Evolutionary conservation across 2,329 filamentous ascomycete species (phyloP), one percentile per base, ranked within the genome.

Genomic region (Claviceps humidiphila): DNA sequence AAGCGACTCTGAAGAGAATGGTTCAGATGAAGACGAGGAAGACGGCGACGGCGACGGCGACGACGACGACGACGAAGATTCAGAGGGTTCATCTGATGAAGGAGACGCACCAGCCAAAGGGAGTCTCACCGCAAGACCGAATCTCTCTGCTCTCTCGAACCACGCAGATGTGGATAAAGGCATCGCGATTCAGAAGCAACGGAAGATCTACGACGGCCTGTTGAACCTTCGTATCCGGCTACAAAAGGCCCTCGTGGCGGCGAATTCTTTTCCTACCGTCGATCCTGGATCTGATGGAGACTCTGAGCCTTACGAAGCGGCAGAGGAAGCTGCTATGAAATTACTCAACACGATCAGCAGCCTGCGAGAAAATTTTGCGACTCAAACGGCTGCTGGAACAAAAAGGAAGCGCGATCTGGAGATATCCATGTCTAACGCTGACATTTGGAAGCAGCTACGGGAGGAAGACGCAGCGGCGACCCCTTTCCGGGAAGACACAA

Each of bases 171-270:
- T 85, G 4, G 80, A 84, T 43, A 97, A 97, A 68, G 93, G 93
- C 13, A 71, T 78, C 51, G 91, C 91, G 0, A 87, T 98, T 40
- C 91, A 89, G 60, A 75, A 82, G 53, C 93, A 98, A 69, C 82
- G 89, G 50, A 84, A 84, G 56, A 81, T 84, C 0, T 98, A 95
- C 62, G 91, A 97, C 59, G 81, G 87, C 0, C 78, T 97, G 1
- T 77, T 98, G 37, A 95, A 95, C 68, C 79, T 89, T 14, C 83
- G 93, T 20, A 96, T 98, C 63, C 87, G 91, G 55, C 71, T 98
- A 17, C 94, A 98, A 66, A 97, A 96, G 67, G 89, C 87, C 1
- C 71, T 98, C 14, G 78, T 93, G 16, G 84, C 87, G 0, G 80
- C 84, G 26, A 96, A 96, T 66, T 85, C 89, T 1, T 74, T 94